Base-by-base conservation (phyloP, 225 moss, liverwort and hornwort genomes). In the Bryoerythrophyllum caledonicum region DNA sequence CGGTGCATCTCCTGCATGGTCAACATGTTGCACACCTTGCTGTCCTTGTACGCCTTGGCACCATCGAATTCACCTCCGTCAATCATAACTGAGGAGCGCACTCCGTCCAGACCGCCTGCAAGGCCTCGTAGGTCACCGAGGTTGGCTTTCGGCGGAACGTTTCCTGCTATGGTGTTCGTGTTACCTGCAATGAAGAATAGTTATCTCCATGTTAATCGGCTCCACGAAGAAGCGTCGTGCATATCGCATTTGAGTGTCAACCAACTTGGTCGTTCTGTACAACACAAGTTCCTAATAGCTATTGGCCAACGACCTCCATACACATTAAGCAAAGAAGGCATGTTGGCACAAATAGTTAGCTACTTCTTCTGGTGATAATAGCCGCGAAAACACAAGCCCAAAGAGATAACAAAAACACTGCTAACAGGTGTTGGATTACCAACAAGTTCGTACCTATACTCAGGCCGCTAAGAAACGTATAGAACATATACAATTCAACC, bases 11-110 rank as follows among this genome's bases (percentile, higher is more conserved):
- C 99, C 82, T 93, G 95, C 99, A 99, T 99, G 1, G 89, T 92
- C 83, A 99, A 81, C 99, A 95, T 99, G 74, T 99, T 99, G 84
- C 99, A 99, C 0, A 99, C 95, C 77, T 99, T 99, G 79, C 95
- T 99, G 70, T 99, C 95, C 76, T 99, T 99, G 82, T 99, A 99
- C 7, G 99, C 99, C 80, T 99, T 99, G 14, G 99, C 99, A 24
- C 99, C 99, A 63, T 99, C 99, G 43, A 99, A 99, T 1, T 87
- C 86, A 40, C 99, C 99, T 43, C 99, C 99, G 60, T 99, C 99
- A 32, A 99, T 99, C 99, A 99, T 99, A 14, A 93, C 77, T 3
- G 99, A 92, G 55, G 91, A 77, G 49, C 87, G 84, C 16, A 93
- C 99, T 62, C 99, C 99, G 80, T 99, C 95, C 76, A 99, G 73